phyloP scores from a whole-genome alignment of 257 asterid genomes.

The Cruciata laevipes region DNA sequence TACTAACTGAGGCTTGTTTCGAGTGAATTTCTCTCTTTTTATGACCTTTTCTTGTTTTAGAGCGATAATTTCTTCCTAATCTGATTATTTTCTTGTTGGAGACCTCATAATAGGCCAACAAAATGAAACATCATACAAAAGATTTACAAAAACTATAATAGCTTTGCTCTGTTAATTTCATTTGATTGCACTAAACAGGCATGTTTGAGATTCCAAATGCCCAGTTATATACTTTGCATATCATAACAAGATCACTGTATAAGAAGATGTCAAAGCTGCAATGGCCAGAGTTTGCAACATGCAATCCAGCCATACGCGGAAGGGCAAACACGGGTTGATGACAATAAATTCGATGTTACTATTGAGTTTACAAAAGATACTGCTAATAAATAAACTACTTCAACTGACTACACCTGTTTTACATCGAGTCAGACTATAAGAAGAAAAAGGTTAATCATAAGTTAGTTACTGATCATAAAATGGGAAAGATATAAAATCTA shows the following conservation, averaged over 20 bases:
- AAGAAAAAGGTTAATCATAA: neutral
- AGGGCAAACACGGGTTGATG: neutral
- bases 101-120: neutral
- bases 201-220: too few relatives aligned
- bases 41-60: neutral
- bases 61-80: neutral
- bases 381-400: neutral
- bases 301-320: neutral
- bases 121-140: too few relatives aligned
- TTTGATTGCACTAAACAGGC: neutral
- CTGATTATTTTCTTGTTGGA: too few relatives aligned
- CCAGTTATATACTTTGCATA: too few relatives aligned
- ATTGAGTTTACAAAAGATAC: neutral
- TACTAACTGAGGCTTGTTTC: neutral
- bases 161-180: neutral
- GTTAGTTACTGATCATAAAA: neutral
- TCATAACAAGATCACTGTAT: neutral
- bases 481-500: neutral
- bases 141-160: too few relatives aligned
- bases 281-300: neutral
- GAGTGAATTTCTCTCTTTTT: neutral
- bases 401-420: neutral
- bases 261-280: too few relatives aligned
- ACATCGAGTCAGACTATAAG: neutral
- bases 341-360: neutral